A percentile compares a stretch with the other conserved stretches of the same genome.
Conservation (phyloP, 1,284 basidiomycete genomes). For the Phellopilus nigrolimitatus region DNA sequence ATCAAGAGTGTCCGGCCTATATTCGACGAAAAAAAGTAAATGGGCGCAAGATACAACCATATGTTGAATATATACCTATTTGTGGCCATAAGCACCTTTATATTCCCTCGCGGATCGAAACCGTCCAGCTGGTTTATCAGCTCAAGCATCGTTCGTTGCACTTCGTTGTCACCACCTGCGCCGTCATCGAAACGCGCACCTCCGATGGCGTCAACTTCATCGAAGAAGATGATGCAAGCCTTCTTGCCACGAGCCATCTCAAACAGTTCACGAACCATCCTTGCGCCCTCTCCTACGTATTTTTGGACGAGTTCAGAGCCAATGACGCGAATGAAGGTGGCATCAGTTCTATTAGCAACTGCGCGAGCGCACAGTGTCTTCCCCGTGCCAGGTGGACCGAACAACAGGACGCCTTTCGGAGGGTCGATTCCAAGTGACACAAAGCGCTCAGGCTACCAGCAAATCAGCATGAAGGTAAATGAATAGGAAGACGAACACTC, state of each 20-base stretch:
- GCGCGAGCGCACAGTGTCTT: conserved; percentile 98
- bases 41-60: too few relatives aligned
- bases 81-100: conserved; percentile 99
- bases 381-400: conserved; percentile 95
- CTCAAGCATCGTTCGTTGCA: conserved; percentile 99
- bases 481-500: conserved; percentile 30
- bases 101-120: conserved; percentile 97
- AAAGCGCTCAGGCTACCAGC: conserved; percentile 86
- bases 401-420: conserved; percentile 96
- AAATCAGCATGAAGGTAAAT: conserved; percentile 19
- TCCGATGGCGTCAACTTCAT: conserved; percentile 97
- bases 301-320: conserved; percentile 99
- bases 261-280: conserved; percentile 98
- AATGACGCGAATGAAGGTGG: conserved; percentile 98
- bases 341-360: conserved; percentile 98
- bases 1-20: conserved; percentile 95
- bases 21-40: too few relatives aligned
- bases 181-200: conserved; percentile 99
- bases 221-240: conserved; percentile 99
- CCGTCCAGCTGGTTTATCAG: conserved; percentile 98
- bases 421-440: conserved; percentile 99
- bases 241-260: conserved; percentile 99
- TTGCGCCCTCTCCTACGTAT: conserved; percentile 97
- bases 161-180: conserved; percentile 98
- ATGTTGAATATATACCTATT: conserved; percentile 88